Evolutionary conservation across 495 filamentous ascomycete genomes (phyloP).

Genomic region (Podospora anserina): DNA sequence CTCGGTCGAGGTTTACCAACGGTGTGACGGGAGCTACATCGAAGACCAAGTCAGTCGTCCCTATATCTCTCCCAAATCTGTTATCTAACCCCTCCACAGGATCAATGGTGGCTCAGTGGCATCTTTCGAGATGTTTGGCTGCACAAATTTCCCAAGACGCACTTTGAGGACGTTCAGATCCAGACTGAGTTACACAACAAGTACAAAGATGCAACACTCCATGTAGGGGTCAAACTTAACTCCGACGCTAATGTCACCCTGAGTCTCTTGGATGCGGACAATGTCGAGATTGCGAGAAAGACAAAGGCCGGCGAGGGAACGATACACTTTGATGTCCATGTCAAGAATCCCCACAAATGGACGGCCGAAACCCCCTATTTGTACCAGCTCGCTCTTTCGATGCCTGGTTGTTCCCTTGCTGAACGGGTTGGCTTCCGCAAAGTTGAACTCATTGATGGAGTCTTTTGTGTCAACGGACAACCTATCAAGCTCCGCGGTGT

Average conservation of each 20-base stretch:
- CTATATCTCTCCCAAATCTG: not conserved
- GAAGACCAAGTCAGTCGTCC: constrained; percentile 54
- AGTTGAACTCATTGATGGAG: constrained; percentile 53
- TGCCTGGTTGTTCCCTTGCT: constrained; percentile 37
- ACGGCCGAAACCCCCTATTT: constrained; percentile 67
- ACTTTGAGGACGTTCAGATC: constrained; percentile 59
- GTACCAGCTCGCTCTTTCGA: constrained; percentile 48
- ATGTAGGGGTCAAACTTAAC: constrained; percentile 45
- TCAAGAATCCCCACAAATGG: constrained; percentile 58
- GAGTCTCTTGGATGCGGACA: constrained; percentile 36
- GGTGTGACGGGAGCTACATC: constrained; percentile 64
- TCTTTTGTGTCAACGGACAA: constrained; percentile 59
- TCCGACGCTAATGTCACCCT: constrained; percentile 28
- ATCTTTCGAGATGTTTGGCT: constrained; percentile 71
- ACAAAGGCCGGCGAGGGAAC: constrained; percentile 17
- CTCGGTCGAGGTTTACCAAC: constrained; percentile 63
- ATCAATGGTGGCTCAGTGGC: constrained; percentile 58
- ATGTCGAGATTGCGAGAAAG: constrained; percentile 25
- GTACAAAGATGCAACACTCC: constrained; percentile 54
- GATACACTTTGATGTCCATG: constrained; percentile 28
- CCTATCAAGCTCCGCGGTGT: constrained; percentile 60
- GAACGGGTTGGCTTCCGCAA: constrained; percentile 62
- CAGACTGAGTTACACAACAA: constrained; percentile 54
- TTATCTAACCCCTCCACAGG: constrained; percentile 25
- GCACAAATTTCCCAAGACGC: constrained; percentile 55